phyloP scores from a whole-genome alignment of 2,329 filamentous ascomycete genomes.

The Fusarium sp. region DNA sequence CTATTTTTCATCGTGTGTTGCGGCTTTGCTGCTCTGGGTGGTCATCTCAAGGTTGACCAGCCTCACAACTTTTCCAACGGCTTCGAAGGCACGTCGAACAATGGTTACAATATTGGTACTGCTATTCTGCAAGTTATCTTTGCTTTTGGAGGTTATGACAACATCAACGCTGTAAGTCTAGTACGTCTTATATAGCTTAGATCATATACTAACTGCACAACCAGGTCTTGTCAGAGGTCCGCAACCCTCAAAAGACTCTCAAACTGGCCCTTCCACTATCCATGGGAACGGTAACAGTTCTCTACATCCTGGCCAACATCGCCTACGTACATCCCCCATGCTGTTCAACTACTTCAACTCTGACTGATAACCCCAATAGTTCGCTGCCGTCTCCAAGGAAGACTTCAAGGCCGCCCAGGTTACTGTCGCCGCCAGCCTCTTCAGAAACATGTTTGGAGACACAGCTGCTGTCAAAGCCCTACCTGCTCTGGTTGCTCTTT shows the following conservation, averaged over 20 bases:
- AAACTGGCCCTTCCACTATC: slow-evolving; percentile 9
- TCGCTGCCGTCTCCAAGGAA: slow-evolving; percentile 17
- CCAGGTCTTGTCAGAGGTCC: slow-evolving; percentile 22
- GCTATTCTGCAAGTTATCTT: slow-evolving; percentile 22
- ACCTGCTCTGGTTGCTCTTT: slow-evolving; percentile 13
- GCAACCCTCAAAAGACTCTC: slow-evolving; percentile 12
- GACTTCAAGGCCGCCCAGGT: slow-evolving; percentile 11
- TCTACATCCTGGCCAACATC: slow-evolving; percentile 19
- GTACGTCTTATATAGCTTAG: neutral
- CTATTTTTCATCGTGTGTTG: slow-evolving; percentile 24
- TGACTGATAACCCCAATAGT: neutral
- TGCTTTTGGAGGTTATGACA: slow-evolving; percentile 20
- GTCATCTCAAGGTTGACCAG: slow-evolving; percentile 17
- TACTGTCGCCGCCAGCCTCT: slow-evolving; percentile 19
- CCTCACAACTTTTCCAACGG: slow-evolving; percentile 17
- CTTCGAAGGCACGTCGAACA: slow-evolving; percentile 12
- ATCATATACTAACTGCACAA: neutral
- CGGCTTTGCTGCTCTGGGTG: slow-evolving; percentile 19
- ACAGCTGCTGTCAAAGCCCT: slow-evolving; percentile 17
- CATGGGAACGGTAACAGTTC: slow-evolving; percentile 8
- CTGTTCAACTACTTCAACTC: neutral
- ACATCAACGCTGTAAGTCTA: slow-evolving; percentile 15
- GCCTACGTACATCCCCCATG: slow-evolving; percentile 5
- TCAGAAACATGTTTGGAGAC: slow-evolving; percentile 20
- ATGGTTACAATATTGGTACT: slow-evolving; percentile 18